Base-by-base conservation (phyloP, 2,329 filamentous ascomycete genomes). In the Fusarium sp. region DNA sequence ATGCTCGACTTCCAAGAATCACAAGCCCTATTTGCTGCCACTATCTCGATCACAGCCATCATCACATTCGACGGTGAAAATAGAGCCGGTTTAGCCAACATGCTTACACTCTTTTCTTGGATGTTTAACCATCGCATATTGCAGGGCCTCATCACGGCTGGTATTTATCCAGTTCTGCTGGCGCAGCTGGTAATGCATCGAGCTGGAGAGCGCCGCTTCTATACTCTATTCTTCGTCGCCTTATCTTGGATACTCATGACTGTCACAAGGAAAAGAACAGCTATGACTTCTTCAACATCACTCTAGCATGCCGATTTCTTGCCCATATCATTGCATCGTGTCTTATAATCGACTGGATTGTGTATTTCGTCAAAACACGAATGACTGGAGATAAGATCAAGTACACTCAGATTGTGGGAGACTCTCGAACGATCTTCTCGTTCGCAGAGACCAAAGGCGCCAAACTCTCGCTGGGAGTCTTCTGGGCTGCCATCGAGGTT, bases 1-100 rank as follows among this genome's bases (percentile, higher is more conserved):
- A 33, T 65, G 47, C 22, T 31, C 6, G 45, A 65, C 24, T 47
- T 65, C 1, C 62, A 65, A 16, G 62, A 65, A 15, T 63, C 62
- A 0, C 62, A 63, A 5, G 62, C 62, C 2, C 24, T 65, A 5
- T 63, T 65, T 24, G 48, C 59, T 3, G 35, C 47, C 11, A 65
- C 59, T 1, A 26, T 65, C 3, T 65, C 62, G 9, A 36, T 65
- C 10, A 55, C 59, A 7, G 59, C 59, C 24, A 47, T 64, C 1
- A 41, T 64, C 24, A 47, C 59, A 0, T 65, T 64, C 3, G 33
- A 62, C 5, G 35, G 59, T 1, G 35, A 24, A 0, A 65, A 45
- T 16, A 53, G 35, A 7, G 24, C 35, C 0, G 48, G 59, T 1
- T 6, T 56, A 7, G 59, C 41, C 7, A 65, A 65, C 0, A 48